phyloP scores from a whole-genome alignment of 2,329 filamentous ascomycete species.

The Pseudopyrenochaeta lycopersici region DNA sequence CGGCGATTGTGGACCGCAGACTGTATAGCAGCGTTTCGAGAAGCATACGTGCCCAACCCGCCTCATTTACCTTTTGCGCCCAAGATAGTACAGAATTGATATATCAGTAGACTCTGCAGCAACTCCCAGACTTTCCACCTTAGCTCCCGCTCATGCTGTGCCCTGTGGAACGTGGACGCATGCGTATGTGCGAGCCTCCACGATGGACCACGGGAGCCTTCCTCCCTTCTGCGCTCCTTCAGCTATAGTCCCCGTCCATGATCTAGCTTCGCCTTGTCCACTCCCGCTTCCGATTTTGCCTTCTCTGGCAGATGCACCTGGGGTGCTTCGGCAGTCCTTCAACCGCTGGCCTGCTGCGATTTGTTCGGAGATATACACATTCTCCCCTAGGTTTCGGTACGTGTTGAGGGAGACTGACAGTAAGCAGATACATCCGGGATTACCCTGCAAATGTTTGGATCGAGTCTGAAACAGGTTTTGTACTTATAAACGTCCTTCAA shows the following conservation, averaged over 20 bases:
- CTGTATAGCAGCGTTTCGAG: too few species aligned
- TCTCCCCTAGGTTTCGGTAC: not conserved
- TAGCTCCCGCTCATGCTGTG: conserved; percentile 1
- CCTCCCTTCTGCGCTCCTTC: not conserved
- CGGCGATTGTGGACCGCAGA: not conserved
- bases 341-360: not conserved
- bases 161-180: not conserved
- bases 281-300: not conserved
- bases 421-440: not conserved
- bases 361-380: not conserved
- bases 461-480: not conserved
- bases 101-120: not conserved
- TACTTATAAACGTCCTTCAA: not conserved
- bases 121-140: not conserved
- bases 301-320: not conserved
- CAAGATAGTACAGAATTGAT: not conserved
- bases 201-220: not conserved
- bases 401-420: not conserved
- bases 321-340: not conserved
- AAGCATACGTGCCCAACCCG: not conserved
- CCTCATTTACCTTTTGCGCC: not conserved
- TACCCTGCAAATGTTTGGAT: not conserved
- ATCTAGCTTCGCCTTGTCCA: not conserved
- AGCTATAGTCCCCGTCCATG: not conserved
- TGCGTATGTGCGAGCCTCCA: not conserved